Evolutionary conservation across 208 protist species (phyloP).

Genomic region (Phytomonas sp.): DNA sequence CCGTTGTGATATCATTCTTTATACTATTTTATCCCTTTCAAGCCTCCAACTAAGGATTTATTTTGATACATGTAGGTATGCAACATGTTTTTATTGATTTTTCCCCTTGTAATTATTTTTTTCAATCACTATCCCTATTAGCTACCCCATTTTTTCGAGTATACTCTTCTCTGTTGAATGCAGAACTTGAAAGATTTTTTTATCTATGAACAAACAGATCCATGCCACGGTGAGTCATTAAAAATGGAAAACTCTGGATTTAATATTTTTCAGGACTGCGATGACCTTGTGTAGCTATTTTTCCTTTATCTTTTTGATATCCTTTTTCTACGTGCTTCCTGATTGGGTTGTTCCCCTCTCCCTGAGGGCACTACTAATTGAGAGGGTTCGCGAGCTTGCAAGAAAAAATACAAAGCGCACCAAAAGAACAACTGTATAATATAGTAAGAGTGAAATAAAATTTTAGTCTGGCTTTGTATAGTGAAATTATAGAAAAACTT

Average conservation of each 20-base stretch:
- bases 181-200: background rate
- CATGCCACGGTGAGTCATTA: background rate
- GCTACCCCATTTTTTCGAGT: slow-evolving; percentile 2
- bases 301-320: background rate
- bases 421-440: background rate
- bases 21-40: background rate
- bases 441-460: background rate
- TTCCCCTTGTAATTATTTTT: slow-evolving; percentile 3
- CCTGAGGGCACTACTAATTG: background rate
- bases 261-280: background rate
- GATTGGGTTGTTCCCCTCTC: background rate
- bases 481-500: background rate
- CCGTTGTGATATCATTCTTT: background rate
- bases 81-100: background rate
- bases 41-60: background rate
- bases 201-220: background rate
- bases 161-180: background rate
- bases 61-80: background rate
- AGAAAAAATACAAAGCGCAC: background rate
- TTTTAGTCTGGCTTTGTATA: background rate
- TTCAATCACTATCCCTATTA: slow-evolving; percentile 11
- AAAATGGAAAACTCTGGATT: background rate
- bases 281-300: background rate
- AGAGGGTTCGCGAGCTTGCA: background rate
- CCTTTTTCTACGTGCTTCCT: background rate